Evolutionary conservation across 495 filamentous ascomycete species (phyloP).

Genomic region (Astrocystis sublimbata): DNA sequence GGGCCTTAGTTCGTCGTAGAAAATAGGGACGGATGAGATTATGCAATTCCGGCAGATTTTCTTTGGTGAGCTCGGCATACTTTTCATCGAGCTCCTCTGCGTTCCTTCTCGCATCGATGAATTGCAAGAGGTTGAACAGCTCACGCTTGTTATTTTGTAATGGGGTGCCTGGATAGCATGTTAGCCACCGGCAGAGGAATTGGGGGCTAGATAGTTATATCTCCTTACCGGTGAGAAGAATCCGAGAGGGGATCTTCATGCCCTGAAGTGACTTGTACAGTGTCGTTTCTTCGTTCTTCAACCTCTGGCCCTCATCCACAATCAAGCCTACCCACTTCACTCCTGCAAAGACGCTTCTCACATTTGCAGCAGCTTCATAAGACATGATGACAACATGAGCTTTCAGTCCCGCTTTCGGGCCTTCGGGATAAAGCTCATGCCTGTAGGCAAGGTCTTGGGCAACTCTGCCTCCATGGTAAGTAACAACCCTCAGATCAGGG

Average conservation of each 20-base stretch:
- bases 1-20: conserved; percentile 74
- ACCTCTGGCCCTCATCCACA: conserved; percentile 92
- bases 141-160: conserved; percentile 95
- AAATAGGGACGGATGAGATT: conserved; percentile 80
- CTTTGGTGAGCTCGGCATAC: conserved; percentile 71
- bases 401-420: conserved; percentile 56
- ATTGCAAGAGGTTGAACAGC: conserved; percentile 93
- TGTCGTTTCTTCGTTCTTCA: conserved; percentile 88
- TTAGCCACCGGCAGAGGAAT: conserved; percentile 15
- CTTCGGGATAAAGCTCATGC: conserved; percentile 78
- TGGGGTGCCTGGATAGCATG: conserved; percentile 59
- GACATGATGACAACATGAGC: conserved; percentile 94
- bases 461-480: conserved; percentile 77
- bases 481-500: conserved; percentile 80
- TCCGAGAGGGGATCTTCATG: conserved; percentile 74
- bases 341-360: conserved; percentile 63
- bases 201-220: conserved; percentile 18
- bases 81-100: conserved; percentile 72
- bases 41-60: conserved; percentile 79
- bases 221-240: conserved; percentile 71
- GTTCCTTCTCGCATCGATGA: conserved; percentile 68
- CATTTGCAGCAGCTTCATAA: conserved; percentile 80
- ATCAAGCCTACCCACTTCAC: conserved; percentile 86
- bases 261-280: conserved; percentile 73
- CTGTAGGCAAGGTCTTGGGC: conserved; percentile 69